Conservation (phyloP, 257 asterid genomes). For the Lycium barbarum region DNA sequence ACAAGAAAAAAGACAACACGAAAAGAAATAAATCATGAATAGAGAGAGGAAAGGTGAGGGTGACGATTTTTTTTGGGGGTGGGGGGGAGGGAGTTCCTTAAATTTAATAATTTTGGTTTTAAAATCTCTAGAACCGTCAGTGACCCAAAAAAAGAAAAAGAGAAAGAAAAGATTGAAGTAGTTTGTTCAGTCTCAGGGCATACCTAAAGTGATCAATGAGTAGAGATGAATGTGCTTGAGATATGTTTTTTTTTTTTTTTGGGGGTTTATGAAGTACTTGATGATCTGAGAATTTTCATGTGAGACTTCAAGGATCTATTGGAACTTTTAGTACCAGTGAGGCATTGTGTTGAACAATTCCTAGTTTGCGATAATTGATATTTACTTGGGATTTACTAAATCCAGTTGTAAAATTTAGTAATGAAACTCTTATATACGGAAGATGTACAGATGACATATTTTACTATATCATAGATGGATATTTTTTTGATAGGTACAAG, state of each 20-base stretch:
- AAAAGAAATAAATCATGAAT: not conserved
- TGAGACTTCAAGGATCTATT: not conserved
- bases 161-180: not conserved
- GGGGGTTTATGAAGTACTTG: not conserved
- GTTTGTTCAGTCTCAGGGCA: not conserved
- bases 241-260: not conserved
- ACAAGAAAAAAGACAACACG: not conserved
- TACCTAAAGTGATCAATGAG: not conserved
- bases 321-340: slow-evolving; percentile 7
- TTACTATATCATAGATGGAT: not conserved
- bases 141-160: too few relatives aligned
- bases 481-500: too few relatives aligned
- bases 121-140: not conserved
- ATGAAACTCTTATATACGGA: slow-evolving; percentile 2
- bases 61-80: not conserved
- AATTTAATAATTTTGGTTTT: not conserved
- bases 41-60: not conserved
- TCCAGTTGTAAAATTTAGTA: not conserved
- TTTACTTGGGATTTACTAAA: slow-evolving; percentile 11
- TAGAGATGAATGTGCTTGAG: slow-evolving; percentile 16
- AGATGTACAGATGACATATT: not conserved
- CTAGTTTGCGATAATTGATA: not conserved
- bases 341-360: slow-evolving; percentile 9
- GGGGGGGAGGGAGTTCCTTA: not conserved
- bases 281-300: not conserved